Base-by-base conservation (phyloP, 108 stramenopile species). In the Nitzschia putrida region DNA sequence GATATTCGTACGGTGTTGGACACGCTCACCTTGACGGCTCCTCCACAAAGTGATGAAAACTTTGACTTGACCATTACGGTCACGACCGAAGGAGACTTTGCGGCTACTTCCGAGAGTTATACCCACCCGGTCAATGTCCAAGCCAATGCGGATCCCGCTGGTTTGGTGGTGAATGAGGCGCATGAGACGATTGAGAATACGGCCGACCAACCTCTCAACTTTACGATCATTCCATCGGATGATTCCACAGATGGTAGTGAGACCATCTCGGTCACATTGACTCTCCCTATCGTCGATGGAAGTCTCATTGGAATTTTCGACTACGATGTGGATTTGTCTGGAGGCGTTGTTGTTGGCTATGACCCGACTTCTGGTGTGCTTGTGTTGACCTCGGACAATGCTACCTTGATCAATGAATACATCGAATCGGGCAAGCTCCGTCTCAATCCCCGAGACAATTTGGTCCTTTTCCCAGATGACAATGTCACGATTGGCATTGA, bases 241-340 rank as follows among this genome's bases (percentile, higher is more conserved):
- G 44, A 44, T 13, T 44, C 44, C 42, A 23, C 34, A 23, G 68
- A 69, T 24, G 42, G 29, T 16, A 49, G 43, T 8, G 68, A 69
- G 45, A 57, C 56, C 34, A 7, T 69, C 4, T 57, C 68, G 7
- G 20, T 69, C 9, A 9, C 9, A 7, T 12, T 69, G 7, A 57
- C 34, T n/a, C 8, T 69, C 18, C 56, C 68, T 11, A 11, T 5
- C 5, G 55, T 49, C 18, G 39, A 11, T 8, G n/a, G 41, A 23
- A 20, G 24, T 10, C 54, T 40, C 21, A 20, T 69, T 43, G 68
- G 68, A 13, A 25, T 39, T 13, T 44, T 44, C 13, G 44, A 44
- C 13, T 44, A 11, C 13, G 44, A 44, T 44, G 44, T 44, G 44
- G 44, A 44, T 13, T 13, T 44, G 44, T 9, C 11, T 13, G 44